Base-by-base conservation (phyloP, 1,284 basidiomycete species). In the Vanrija sp. region DNA sequence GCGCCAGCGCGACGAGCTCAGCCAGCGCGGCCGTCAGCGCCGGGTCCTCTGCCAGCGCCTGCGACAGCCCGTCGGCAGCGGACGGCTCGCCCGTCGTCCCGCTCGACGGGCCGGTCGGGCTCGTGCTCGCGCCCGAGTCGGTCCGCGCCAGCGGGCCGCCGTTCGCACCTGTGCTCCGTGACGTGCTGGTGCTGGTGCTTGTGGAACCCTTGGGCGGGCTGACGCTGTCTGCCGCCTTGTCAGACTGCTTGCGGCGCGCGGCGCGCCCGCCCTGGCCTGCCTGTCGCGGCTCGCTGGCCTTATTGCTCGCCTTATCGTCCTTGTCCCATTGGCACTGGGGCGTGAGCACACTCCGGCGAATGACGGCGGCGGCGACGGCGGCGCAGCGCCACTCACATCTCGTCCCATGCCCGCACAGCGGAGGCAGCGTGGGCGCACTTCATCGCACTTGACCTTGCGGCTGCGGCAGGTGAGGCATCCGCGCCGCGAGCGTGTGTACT, bases 341-440 rank as follows among this genome's bases (percentile, higher is more conserved):
- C 1, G 12, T 14, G 19, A 43, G n/a, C 18, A 23, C 18, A 23
- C 28, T 10, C 6, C 28, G 28, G 28, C 12, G 42, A 21, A 10
- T 21, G 12, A 43, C 14, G 8, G 18, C 21, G 19, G 12, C 19
- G n/a, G 7, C 40, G 40, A 14, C 6, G 19, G 12, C 6, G 18
- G 12, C 23, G 10, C 9, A n/a, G 7, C 10, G 28, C 28, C 28
- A 51, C 50, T 51, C 38, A 51, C 50, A 15, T 44, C 50, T 3
- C 50, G 43, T 1, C 50, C 50, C 50, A 51, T 51, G 9, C 43
- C 50, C 19, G 50, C 43, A 10, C 50, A 51, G 3, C 50, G 43
- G 21, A 51, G 62, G 49, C 69, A 71, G 1, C 46, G 39, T 1
- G 69, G 69, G 43, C 58, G 51, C n/a, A 54, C 54, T 38, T 60